Evolutionary conservation across 768 basidiomycete species (phyloP).

Genomic region (Russula lepida): DNA sequence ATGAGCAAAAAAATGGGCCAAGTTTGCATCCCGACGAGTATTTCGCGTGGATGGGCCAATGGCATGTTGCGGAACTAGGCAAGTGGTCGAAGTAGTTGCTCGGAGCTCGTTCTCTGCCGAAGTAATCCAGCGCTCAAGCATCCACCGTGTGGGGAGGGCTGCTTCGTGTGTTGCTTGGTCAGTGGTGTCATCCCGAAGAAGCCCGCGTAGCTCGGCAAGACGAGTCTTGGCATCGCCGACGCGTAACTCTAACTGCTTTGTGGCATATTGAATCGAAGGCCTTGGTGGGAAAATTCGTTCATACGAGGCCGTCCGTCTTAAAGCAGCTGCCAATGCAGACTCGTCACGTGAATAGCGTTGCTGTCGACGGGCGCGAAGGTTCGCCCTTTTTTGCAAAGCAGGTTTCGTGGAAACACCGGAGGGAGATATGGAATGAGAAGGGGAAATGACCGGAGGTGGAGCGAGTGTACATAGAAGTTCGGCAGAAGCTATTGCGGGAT

Average conservation of each 20-base stretch:
- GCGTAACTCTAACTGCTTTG: slow-evolving; percentile 5
- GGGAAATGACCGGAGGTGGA: neutral
- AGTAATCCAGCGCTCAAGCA: slow-evolving; percentile 17
- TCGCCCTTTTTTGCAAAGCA: neutral
- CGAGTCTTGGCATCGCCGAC: slow-evolving; percentile 5
- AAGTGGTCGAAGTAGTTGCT: neutral
- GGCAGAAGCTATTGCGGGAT: neutral
- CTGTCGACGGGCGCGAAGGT: neutral
- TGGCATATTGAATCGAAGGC: slow-evolving; percentile 8
- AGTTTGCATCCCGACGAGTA: slow-evolving; percentile 13
- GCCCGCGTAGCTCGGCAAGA: slow-evolving; percentile 14
- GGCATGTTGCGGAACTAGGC: neutral
- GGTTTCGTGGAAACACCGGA: neutral
- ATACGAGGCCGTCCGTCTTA: slow-evolving; percentile 1
- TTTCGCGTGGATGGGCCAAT: neutral
- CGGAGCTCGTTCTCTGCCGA: slow-evolving; percentile 7
- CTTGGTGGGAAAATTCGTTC: slow-evolving; percentile 3
- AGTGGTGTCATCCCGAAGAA: slow-evolving; percentile 5
- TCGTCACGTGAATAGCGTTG: slow-evolving; percentile 16
- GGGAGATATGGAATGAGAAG: neutral
- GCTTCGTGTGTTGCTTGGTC: slow-evolving; percentile 1
- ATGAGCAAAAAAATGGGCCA: slow-evolving; percentile 17
- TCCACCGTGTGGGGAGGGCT: slow-evolving; percentile 17
- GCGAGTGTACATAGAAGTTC: neutral
- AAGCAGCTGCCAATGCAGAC: slow-evolving; percentile 2